Evolutionary conservation across 768 basidiomycete genomes (phyloP).

Genomic region (Pleurotus sapidus): DNA sequence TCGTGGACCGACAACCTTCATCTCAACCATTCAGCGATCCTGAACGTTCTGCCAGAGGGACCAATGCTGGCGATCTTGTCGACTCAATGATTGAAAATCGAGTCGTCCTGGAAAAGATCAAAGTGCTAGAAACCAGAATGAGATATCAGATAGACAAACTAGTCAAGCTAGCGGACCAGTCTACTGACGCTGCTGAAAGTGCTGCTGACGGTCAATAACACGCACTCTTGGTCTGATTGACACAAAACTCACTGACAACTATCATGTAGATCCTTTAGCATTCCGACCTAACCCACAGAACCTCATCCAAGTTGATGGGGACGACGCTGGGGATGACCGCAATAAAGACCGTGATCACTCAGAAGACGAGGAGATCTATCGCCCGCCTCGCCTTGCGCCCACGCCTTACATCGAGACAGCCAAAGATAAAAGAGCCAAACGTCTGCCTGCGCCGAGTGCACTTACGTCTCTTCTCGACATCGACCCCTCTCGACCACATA

Average conservation of each 20-base stretch:
- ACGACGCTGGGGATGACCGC: slow-evolving; percentile 29
- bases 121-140: slow-evolving; percentile 81
- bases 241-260: no score
- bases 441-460: slow-evolving; percentile 59
- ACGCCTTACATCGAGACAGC: slow-evolving; percentile 68
- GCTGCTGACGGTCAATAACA: slow-evolving; percentile 55
- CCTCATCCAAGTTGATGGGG: slow-evolving; percentile 42
- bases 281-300: slow-evolving; percentile 90
- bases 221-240: neutral
- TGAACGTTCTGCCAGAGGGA: slow-evolving; percentile 54
- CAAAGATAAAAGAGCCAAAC: slow-evolving; percentile 47
- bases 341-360: slow-evolving; percentile 15
- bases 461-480: slow-evolving; percentile 57
- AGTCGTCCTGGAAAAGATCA: slow-evolving; percentile 85
- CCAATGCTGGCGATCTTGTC: slow-evolving; percentile 68
- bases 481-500: slow-evolving; percentile 67
- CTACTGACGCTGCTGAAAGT: slow-evolving; percentile 33
- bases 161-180: slow-evolving; percentile 68
- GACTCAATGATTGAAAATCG: slow-evolving; percentile 78
- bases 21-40: slow-evolving; percentile 46
- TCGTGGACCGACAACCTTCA: slow-evolving; percentile 49
- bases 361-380: slow-evolving; percentile 58
- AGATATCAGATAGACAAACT: slow-evolving; percentile 97
- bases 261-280: slow-evolving; percentile 73
- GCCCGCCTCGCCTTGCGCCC: slow-evolving; percentile 85